phyloP scores from a whole-genome alignment of 805 yeast genomes.

The Candida berthetii region DNA sequence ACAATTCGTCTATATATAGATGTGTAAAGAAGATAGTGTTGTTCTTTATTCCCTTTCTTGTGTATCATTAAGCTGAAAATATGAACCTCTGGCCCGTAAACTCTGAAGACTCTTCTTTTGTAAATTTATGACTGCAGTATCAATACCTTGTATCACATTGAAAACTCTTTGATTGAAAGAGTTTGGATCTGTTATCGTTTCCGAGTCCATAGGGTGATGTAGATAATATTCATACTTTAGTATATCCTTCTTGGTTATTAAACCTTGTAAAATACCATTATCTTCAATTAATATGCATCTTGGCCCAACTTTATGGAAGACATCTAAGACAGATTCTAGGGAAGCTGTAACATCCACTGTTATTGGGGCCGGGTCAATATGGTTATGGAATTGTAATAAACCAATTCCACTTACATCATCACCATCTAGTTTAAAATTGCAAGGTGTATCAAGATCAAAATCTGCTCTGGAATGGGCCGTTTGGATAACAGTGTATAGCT shows the following conservation, averaged over 20 bases:
- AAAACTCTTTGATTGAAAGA: neutral
- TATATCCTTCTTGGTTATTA: conserved; percentile 83
- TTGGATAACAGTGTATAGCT: conserved; percentile 25
- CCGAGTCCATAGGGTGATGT: conserved; percentile 7
- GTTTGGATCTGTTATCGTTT: conserved; percentile 3
- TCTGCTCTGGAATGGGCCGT: conserved; percentile 16
- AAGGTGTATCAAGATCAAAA: conserved; percentile 10
- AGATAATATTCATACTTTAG: conserved; percentile 48
- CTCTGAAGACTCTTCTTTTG: too few relatives aligned
- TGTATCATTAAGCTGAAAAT: too few relatives aligned
- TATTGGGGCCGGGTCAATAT: conserved; percentile 54
- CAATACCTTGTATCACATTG: too few relatives aligned
- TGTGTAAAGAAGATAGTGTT: neutral
- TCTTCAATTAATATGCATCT: conserved; percentile 61
- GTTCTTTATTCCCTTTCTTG: neutral
- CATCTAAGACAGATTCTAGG: conserved; percentile 54
- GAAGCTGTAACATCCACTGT: conserved; percentile 47
- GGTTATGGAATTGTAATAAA: conserved; percentile 18
- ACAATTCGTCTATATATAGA: neutral
- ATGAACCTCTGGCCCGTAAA: too few relatives aligned
- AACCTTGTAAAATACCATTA: conserved; percentile 57
- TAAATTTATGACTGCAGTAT: too few relatives aligned
- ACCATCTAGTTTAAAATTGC: conserved; percentile 7
- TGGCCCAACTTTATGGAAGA: conserved; percentile 80
- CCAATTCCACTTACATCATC: neutral